These are phyloP conservation scores for Mycena epipterygia DNA, from an alignment of 768 basidiomycete genomes.

Conservation along the genomic window DNA sequence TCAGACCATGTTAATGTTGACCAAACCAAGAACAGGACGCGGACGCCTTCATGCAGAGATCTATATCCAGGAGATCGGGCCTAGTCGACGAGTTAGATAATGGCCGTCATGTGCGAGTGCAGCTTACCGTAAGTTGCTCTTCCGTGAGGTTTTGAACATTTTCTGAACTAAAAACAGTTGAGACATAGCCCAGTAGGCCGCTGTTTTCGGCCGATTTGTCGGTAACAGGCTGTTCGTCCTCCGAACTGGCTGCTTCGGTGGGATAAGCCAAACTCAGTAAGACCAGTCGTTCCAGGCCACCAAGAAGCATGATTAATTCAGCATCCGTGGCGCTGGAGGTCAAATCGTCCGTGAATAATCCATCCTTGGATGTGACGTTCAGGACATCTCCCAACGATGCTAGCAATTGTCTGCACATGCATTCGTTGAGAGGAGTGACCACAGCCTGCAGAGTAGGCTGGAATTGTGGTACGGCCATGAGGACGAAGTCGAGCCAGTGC, in stretches of 20 bases:
- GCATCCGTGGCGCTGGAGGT: slow-evolving; percentile 75
- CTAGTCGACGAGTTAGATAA: slow-evolving; percentile 50
- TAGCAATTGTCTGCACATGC: slow-evolving; percentile 80
- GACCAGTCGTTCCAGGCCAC: slow-evolving; percentile 86
- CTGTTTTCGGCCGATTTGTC: slow-evolving; percentile 72
- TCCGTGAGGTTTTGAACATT: slow-evolving; percentile 56
- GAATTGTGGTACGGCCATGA: slow-evolving; percentile 91
- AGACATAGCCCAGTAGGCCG: slow-evolving; percentile 90
- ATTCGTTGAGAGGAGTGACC: slow-evolving; percentile 82
- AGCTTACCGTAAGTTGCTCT: slow-evolving; percentile 71
- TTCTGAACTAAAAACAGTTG: slow-evolving; percentile 91
- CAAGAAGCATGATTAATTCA: slow-evolving; percentile 88
- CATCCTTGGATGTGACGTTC: slow-evolving; percentile 53
- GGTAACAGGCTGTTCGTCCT: slow-evolving; percentile 66
- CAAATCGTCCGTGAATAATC: slow-evolving; percentile 57
- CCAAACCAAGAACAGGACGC: slow-evolving; percentile 86
- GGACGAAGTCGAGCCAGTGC: slow-evolving; percentile 97
- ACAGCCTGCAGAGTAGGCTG: slow-evolving; percentile 76
- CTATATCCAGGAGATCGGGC: slow-evolving; percentile 81
- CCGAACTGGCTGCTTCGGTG: slow-evolving; percentile 60
- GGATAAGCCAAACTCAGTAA: slow-evolving; percentile 77
- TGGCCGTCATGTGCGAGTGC: neutral
- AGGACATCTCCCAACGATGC: slow-evolving; percentile 68
- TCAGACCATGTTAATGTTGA: slow-evolving; percentile 66
- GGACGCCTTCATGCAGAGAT: slow-evolving; percentile 84